Conservation (phyloP, 78 protist species). For the Chrysochromulina tobinii region DNA sequence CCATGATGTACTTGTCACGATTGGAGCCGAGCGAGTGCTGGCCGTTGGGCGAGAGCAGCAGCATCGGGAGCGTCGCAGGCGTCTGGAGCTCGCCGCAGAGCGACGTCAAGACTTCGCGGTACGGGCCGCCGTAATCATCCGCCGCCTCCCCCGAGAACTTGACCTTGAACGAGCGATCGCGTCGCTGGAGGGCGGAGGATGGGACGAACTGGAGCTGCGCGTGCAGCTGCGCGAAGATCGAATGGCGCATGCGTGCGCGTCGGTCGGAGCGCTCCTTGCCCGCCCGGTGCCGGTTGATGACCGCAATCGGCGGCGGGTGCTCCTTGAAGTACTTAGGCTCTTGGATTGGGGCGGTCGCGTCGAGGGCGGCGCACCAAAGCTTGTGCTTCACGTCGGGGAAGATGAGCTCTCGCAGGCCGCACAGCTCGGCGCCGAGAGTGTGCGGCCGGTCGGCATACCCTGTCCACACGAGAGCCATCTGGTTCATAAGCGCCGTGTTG, state of each 20-base stretch:
- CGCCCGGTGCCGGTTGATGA: conserved; percentile 1
- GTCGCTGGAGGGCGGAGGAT: not conserved
- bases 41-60: not conserved
- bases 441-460: not conserved
- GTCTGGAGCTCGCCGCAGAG: conserved; percentile 42
- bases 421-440: not conserved
- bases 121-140: conserved; percentile 56
- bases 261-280: conserved; percentile 2
- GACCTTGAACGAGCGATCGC: conserved; percentile 7
- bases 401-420: not conserved
- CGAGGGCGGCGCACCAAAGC: not conserved
- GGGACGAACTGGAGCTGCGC: not conserved
- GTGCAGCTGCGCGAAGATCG: not conserved
- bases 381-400: not conserved
- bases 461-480: not conserved
- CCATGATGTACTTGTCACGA: not conserved
- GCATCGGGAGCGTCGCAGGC: not conserved
- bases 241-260: not conserved
- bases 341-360: not conserved
- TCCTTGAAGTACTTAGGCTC: not conserved
- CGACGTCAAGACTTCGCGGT: conserved; percentile 44
- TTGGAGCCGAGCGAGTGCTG: conserved; percentile 2
- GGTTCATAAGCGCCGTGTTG: not conserved
- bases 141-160: conserved; percentile 55
- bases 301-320: not conserved